A percentile compares a stretch with the other conserved stretches of the same genome.
These are phyloP conservation scores for Petunia secreta DNA, from an alignment of 257 asterid species.

Conservation along the genomic window DNA sequence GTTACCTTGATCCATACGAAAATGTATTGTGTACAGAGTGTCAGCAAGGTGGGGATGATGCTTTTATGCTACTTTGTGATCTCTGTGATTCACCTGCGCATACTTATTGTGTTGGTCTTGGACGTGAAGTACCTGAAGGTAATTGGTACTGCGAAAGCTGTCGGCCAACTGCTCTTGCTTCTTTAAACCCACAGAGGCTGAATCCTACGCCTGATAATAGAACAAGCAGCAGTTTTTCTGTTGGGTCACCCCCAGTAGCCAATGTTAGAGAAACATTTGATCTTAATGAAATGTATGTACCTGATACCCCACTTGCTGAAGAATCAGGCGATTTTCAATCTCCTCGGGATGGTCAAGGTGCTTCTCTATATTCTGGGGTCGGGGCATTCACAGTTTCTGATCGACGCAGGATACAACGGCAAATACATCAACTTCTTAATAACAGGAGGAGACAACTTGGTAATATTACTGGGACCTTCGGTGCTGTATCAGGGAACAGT, in stretches of 20 bases:
- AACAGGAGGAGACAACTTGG: constrained; percentile 55
- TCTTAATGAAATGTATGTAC: constrained; percentile 76
- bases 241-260: constrained; percentile 54
- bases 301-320: constrained; percentile 69
- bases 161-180: constrained; percentile 70
- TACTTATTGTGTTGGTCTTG: constrained; percentile 86
- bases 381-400: constrained; percentile 64
- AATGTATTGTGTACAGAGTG: constrained; percentile 77
- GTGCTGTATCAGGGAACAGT: constrained; percentile 40
- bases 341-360: constrained; percentile 57
- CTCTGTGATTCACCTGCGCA: constrained; percentile 90
- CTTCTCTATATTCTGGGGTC: constrained; percentile 55
- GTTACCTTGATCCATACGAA: constrained; percentile 79
- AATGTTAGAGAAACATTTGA: constrained; percentile 64
- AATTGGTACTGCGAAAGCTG: constrained; percentile 97
- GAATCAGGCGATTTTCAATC: constrained; percentile 45
- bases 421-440: constrained; percentile 58
- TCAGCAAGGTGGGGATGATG: constrained; percentile 83
- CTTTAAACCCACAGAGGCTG: constrained; percentile 48
- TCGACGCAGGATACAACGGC: constrained; percentile 75
- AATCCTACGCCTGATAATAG: constrained; percentile 52
- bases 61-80: constrained; percentile 87
- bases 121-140: constrained; percentile 91
- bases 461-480: constrained; percentile 31
- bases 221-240: constrained; percentile 40